Base-by-base conservation (phyloP, 2,329 filamentous ascomycete species). In the Pseudophaeomoniella oleicola region DNA sequence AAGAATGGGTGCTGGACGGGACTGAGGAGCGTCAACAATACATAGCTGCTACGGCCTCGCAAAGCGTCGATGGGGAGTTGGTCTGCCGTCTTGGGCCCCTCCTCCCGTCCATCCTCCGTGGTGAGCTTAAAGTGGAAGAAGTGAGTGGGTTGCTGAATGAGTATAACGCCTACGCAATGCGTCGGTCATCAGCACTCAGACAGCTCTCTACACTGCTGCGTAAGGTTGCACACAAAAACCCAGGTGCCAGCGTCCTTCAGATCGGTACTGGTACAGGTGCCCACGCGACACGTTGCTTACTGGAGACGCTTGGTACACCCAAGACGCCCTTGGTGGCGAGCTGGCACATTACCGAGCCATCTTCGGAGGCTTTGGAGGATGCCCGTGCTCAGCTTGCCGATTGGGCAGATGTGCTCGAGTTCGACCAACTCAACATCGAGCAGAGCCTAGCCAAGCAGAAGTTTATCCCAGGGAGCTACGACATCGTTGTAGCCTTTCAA, bases 401-500 rank as follows among this genome's bases (percentile, higher is more conserved):
- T 6, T 42, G 39, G 39, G 17, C 14, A 4, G 31, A 12, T n/a
- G 14, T 38, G 14, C 16, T 41, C 18, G 27, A 36, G 3, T 37
- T 36, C 16, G 16, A 42, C 27, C 37, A 32, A 15, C 19, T 42
- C 12, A 37, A 42, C 14, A 13, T 42, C 30, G 34, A 36, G 14
- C 10, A 15, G n/a, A 16, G 34, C 13, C 35, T 29, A 10, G 32
- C 17, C 32, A 33, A 30, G 13, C 38, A 40, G 16, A 30, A 34
- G 6, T 40, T 36, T 37, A 42, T 41, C 5, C 38, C 37, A 13
- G 46, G 42, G 3, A 39, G 42, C 1, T 57, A 51, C 29, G 53
- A 57, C 32, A 19, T 57, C 17, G 46, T 56, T 2, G 42, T 57
- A 37, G 54, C 54, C 3, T 47, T 44, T 32, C 48, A 54, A 27